Base-by-base conservation (phyloP, 2,329 filamentous ascomycete species). In the Nemania sp. region DNA sequence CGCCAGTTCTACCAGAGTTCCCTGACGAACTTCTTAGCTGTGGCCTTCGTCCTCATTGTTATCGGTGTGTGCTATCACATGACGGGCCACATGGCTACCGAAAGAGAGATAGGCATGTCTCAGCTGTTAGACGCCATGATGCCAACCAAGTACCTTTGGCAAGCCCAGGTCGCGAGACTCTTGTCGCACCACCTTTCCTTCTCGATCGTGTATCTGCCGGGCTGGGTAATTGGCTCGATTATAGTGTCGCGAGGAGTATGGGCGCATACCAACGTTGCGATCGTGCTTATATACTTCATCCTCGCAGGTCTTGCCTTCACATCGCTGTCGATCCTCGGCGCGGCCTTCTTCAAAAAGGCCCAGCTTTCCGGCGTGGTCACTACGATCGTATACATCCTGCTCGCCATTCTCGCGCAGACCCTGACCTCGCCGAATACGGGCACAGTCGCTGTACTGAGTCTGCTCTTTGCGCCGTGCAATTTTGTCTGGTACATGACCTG, bases 71-170 rank as follows among this genome's bases (percentile, higher is more conserved):
- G 86, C 31, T 97, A 96, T 68, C 91, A 97, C 65, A 77, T 96
- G 52, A 90, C 90, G 0, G 92, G 92, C 7, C 85, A 92, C 64
- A 86, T 96, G 68, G 91, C 92, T 6, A 84, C 86, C 2, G 92
- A 97, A 72, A 80, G 92, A 51, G 92, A 97, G 74, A 78, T 85
- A 14, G 92, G 91, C 53, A 94, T 96, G 81, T 90, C 90, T 4
- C 89, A 91, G 59, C 77, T 97, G 23, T 84, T 97, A 37, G 92
- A 97, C 71, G 88, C 90, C 49, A 96, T 96, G 90, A 92, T 94
- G 78, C 88, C 90, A 0, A 89, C 89, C 50, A 79, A 80, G 49
- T 80, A 80, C 43, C 77, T 82, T 37, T 95, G 90, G 90, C 80
- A 90, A 65, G 85, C 88, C 8, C 90, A 93, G 72, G 82, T 84